These are phyloP conservation scores for Coemansia pectinata DNA, from an alignment of 192 early-diverging fungal species.

Conservation along the genomic window DNA sequence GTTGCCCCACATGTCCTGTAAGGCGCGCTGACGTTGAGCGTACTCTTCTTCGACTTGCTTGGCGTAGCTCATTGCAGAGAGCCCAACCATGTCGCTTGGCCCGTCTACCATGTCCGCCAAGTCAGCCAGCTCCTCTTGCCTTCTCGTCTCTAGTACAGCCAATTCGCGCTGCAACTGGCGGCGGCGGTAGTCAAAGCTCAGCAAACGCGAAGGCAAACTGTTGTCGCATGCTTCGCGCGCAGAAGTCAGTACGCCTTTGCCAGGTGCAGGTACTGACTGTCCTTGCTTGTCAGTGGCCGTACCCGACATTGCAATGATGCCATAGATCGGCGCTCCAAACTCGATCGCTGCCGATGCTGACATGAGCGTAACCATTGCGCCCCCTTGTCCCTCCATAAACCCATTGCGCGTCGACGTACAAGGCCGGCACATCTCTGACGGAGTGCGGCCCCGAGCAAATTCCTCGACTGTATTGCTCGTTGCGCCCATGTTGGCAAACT, in stretches of 20 bases:
- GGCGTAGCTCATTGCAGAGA: no score
- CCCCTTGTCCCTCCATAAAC: constrained; percentile 92
- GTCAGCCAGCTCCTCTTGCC: not conserved
- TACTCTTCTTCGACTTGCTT: not conserved
- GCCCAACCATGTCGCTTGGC: no score
- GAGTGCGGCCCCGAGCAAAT: constrained; percentile 84
- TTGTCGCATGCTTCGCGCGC: constrained; percentile 70
- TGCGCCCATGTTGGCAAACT: constrained; percentile 95
- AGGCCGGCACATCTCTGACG: constrained; percentile 87
- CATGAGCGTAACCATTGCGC: constrained; percentile 90
- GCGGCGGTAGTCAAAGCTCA: constrained; percentile 4
- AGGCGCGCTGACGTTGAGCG: not conserved
- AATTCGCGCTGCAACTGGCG: constrained; percentile 4
- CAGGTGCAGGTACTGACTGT: constrained; percentile 89
- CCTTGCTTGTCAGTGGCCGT: constrained; percentile 95
- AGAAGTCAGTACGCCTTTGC: constrained; percentile 84
- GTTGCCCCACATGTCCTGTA: constrained; percentile 63
- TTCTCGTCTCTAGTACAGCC: not conserved
- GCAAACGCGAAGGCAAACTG: not conserved
- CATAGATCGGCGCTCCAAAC: constrained; percentile 89
- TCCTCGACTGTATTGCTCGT: constrained; percentile 84
- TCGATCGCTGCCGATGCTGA: constrained; percentile 80
- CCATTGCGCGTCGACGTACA: constrained; percentile 82
- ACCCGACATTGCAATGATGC: constrained; percentile 79
- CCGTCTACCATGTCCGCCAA: not conserved